phyloP scores from a whole-genome alignment of 2,329 filamentous ascomycete species.

The Phialemoniopsis sp. region DNA sequence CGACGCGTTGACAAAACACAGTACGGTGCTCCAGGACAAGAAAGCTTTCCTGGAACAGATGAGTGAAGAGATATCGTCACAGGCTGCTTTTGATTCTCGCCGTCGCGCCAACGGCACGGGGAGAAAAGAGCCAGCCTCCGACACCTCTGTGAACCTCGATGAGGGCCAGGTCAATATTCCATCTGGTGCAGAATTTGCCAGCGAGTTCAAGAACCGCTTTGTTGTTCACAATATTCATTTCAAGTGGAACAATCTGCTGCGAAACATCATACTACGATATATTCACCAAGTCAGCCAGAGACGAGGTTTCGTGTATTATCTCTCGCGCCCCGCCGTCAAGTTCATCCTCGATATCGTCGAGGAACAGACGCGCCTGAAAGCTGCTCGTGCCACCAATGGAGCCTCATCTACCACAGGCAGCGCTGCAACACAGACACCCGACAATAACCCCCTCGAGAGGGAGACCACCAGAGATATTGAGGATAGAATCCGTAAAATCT shows the following conservation, averaged over 20 bases:
- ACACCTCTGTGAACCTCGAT: constrained; percentile 43
- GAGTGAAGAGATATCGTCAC: constrained; percentile 43
- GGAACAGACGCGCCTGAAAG: constrained; percentile 76
- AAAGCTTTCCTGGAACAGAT: constrained; percentile 52
- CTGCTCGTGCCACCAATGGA: constrained; percentile 20
- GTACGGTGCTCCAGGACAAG: constrained; percentile 1
- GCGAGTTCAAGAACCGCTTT: constrained; percentile 97
- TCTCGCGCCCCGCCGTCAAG: constrained; percentile 91
- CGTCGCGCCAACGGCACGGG: background rate
- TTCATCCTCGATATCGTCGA: constrained; percentile 98
- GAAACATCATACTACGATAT: constrained; percentile 95
- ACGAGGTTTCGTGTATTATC: constrained; percentile 95
- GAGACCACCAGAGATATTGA: constrained; percentile 66
- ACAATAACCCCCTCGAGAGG: constrained; percentile 42
- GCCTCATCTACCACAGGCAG: constrained; percentile 10
- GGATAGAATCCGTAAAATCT: constrained; percentile 79
- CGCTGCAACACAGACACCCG: constrained; percentile 25
- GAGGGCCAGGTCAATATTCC: constrained; percentile 61
- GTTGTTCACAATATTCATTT: constrained; percentile 96
- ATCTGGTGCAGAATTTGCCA: constrained; percentile 76
- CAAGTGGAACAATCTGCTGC: constrained; percentile 95
- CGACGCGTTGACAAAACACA: background rate
- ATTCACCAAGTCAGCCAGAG: constrained; percentile 96
- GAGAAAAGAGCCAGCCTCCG: background rate
- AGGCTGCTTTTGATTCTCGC: constrained; percentile 8